phyloP scores from a whole-genome alignment of 805 yeast genomes.

The Monosporozyma aerobia region DNA sequence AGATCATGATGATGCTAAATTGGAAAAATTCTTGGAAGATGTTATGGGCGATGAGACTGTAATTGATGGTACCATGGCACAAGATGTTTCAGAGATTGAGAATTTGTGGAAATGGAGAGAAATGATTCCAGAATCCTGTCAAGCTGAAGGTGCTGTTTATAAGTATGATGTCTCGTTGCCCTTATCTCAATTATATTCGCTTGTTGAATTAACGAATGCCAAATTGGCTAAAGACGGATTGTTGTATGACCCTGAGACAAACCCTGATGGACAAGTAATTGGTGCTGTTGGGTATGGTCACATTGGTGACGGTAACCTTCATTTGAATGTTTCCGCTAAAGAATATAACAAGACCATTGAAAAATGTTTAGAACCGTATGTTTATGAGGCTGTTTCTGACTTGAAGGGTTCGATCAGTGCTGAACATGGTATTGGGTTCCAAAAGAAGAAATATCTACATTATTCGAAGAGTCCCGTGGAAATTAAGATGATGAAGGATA shows the following conservation, averaged over 20 bases:
- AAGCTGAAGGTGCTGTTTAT: conserved; percentile 86
- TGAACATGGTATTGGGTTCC: conserved; percentile 96
- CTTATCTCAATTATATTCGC: conserved; percentile 63
- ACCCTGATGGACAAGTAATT: conserved; percentile 38
- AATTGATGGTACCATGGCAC: conserved; percentile 92
- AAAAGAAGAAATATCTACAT: conserved; percentile 81
- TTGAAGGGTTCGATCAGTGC: conserved; percentile 87
- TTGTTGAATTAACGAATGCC: conserved; percentile 70
- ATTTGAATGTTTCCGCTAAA: conserved; percentile 85
- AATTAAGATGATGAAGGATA: conserved; percentile 62
- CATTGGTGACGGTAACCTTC: conserved; percentile 94
- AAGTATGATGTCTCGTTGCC: conserved; percentile 95
- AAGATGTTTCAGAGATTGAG: conserved; percentile 79
- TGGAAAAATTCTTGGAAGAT: conserved; percentile 72
- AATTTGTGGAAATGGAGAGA: conserved; percentile 96
- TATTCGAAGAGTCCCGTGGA: conserved; percentile 73
- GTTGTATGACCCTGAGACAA: conserved; percentile 39
- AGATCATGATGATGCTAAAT: conserved; percentile 86
- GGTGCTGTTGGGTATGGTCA: conserved; percentile 97
- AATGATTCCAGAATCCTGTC: conserved; percentile 80
- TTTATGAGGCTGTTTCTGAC: conserved; percentile 74
- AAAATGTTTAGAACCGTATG: conserved; percentile 79
- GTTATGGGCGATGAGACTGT: conserved; percentile 80
- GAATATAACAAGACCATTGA: conserved; percentile 74
- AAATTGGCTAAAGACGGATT: conserved; percentile 49